Percentiles rank a stretch among this genome's conserved stretches.
phyloP scores from a whole-genome alignment of 179 eudicot genomes.

The Actinidia polygama region DNA sequence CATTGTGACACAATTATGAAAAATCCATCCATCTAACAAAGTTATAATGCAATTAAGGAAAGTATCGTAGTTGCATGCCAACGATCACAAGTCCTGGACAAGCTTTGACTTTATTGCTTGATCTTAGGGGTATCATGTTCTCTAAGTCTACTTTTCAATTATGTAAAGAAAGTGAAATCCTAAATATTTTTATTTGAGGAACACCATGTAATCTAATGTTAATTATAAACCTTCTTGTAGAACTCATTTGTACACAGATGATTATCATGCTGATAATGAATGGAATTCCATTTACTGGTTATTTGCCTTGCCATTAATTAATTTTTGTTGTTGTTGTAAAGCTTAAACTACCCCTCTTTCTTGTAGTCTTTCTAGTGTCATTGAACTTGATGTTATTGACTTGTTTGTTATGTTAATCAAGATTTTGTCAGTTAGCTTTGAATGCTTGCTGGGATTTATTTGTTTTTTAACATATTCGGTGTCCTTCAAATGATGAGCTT shows the following conservation, averaged over 20 bases:
- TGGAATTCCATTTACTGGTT: constrained; percentile 44
- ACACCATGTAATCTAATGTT: not conserved
- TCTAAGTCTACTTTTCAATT: constrained; percentile 89
- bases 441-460: too few relatives aligned
- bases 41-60: not conserved
- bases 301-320: not conserved
- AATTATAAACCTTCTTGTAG: not conserved
- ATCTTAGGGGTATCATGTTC: constrained; percentile 83
- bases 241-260: constrained; percentile 24
- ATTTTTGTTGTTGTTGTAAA: not conserved
- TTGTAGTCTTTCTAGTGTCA: constrained; percentile 52
- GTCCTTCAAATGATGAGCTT: too few relatives aligned
- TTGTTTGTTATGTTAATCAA: too few relatives aligned
- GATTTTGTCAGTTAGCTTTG: too few relatives aligned
- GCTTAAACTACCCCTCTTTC: not conserved
- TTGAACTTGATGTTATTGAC: too few relatives aligned
- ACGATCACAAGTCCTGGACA: not conserved
- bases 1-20: not conserved
- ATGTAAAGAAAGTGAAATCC: constrained; percentile 97
- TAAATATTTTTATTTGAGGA: constrained; percentile 86
- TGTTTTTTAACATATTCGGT: too few relatives aligned
- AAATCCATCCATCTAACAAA: not conserved
- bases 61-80: not conserved
- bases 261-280: constrained; percentile 85
- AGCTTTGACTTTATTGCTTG: constrained; percentile 16